Conservation (phyloP, 2,329 filamentous ascomycete species). For the Aspergillus ruber region DNA sequence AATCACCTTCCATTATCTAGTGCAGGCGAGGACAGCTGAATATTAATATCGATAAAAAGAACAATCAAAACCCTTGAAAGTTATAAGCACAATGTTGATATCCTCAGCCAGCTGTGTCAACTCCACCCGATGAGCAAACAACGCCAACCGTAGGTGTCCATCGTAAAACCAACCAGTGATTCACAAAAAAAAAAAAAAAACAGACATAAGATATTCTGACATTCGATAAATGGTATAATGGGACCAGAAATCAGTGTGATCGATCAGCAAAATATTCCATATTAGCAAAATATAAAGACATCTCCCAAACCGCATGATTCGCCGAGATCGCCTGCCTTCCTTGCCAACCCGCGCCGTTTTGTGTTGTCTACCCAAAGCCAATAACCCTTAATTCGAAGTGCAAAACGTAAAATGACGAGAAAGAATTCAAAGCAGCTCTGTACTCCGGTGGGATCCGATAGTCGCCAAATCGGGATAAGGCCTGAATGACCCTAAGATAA, state of each 20-base stretch:
- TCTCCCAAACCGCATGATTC: constrained; percentile 17
- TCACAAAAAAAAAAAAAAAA: neutral
- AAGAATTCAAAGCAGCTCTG: constrained; percentile 1
- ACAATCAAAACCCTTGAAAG: too few relatives aligned
- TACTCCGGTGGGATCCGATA: too few relatives aligned
- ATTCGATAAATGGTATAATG: constrained; percentile 10
- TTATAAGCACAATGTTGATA: too few relatives aligned
- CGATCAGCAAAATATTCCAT: constrained; percentile 3
- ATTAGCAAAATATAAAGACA: constrained; percentile 6
- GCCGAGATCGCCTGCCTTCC: constrained; percentile 19
- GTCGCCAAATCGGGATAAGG: too few relatives aligned
- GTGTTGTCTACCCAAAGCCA: constrained; percentile 24
- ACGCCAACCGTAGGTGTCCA: neutral
- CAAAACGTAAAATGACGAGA: constrained; percentile 5
- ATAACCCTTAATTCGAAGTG: constrained; percentile 11
- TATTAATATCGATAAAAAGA: too few relatives aligned
- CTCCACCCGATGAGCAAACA: neutral
- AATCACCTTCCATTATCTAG: neutral
- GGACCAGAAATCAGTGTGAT: constrained; percentile 1
- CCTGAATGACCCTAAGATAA: too few relatives aligned
- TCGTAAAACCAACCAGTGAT: neutral
- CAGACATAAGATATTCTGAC: constrained; percentile 1
- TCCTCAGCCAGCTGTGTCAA: neutral
- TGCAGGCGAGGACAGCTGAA: too few relatives aligned
- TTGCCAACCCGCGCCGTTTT: constrained; percentile 24